phyloP scores from a whole-genome alignment of 352 stramenopile species.

The Phytophthora multivora region DNA sequence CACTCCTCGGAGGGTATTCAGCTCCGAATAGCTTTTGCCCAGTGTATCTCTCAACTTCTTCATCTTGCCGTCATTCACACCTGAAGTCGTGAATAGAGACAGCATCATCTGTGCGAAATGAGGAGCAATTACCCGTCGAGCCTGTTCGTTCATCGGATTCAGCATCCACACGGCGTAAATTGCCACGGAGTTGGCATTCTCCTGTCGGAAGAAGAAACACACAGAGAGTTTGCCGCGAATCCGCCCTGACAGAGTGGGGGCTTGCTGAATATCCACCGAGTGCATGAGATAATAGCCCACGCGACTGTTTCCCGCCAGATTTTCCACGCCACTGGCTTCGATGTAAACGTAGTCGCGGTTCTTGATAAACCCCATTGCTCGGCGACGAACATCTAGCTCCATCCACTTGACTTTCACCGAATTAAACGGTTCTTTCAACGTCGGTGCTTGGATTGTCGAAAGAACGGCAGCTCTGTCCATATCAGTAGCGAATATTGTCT shows the following conservation, averaged over 20 bases:
- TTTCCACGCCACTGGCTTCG: conserved; percentile 44
- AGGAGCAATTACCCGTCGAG: conserved; percentile 15
- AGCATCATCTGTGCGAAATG: conserved; percentile 26
- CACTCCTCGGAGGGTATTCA: conserved; percentile 11
- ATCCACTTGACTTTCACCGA: conserved; percentile 35
- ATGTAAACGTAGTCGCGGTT: conserved; percentile 62
- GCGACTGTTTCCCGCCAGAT: conserved; percentile 27
- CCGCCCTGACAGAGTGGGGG: conserved; percentile 18
- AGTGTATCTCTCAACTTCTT: conserved; percentile 29
- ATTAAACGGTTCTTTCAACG: conserved; percentile 42
- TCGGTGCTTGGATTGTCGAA: conserved; percentile 24
- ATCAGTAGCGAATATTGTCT: conserved; percentile 38
- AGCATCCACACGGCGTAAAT: conserved; percentile 43
- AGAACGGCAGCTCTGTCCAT: conserved; percentile 31
- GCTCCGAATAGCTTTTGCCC: conserved; percentile 15
- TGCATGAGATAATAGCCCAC: conserved; percentile 53
- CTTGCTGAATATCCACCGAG: conserved; percentile 35
- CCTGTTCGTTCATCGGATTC: conserved; percentile 26
- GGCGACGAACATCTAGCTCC: conserved; percentile 30
- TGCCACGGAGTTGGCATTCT: conserved; percentile 27
- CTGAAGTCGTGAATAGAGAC: conserved; percentile 18
- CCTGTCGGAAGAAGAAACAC: conserved; percentile 48
- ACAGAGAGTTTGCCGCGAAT: conserved; percentile 38
- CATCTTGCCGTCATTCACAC: conserved; percentile 16
- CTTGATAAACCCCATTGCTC: conserved; percentile 25